phyloP scores from a whole-genome alignment of 768 basidiomycete genomes.

The Galerina marginata region DNA sequence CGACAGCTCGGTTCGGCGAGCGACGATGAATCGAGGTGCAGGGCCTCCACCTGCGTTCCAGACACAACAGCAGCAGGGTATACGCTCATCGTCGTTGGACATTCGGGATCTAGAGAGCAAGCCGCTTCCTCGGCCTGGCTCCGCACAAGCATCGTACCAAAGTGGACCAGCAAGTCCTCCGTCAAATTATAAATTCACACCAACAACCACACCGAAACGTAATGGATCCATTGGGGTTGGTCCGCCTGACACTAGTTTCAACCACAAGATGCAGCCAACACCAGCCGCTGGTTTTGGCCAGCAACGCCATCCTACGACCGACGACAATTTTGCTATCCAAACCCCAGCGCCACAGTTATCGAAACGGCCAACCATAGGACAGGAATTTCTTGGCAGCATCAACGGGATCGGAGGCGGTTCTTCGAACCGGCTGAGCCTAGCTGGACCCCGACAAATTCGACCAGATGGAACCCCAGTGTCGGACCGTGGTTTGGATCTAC shows the following conservation, averaged over 20 bases:
- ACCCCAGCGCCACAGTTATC: slow-evolving; percentile 14
- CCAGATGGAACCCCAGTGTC: slow-evolving; percentile 20
- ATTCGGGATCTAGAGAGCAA: slow-evolving; percentile 24
- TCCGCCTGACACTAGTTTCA: slow-evolving; percentile 1
- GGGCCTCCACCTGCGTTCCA: slow-evolving; percentile 22
- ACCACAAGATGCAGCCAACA: slow-evolving; percentile 12
- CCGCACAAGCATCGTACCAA: slow-evolving; percentile 20
- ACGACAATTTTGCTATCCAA: slow-evolving; percentile 9
- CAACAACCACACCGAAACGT: slow-evolving; percentile 19
- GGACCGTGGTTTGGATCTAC: slow-evolving; percentile 27
- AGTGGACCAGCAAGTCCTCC: slow-evolving; percentile 10
- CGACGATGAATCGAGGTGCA: slow-evolving; percentile 15
- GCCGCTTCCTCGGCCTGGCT: slow-evolving; percentile 22
- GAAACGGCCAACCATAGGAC: neutral
- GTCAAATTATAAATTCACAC: slow-evolving; percentile 15
- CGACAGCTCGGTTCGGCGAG: slow-evolving; percentile 15
- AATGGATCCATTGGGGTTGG: slow-evolving; percentile 17
- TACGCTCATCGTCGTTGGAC: slow-evolving; percentile 21
- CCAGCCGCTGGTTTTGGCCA: slow-evolving; percentile 8
- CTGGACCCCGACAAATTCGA: slow-evolving; percentile 6
- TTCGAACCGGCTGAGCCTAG: slow-evolving; percentile 15
- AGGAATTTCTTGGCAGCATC: slow-evolving; percentile 15
- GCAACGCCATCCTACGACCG: slow-evolving; percentile 19
- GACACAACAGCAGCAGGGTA: slow-evolving; percentile 5
- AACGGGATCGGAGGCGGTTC: slow-evolving; percentile 8